Evolutionary conservation across 169 alveolate genomes (phyloP).

Genomic region (Babesia ovata): DNA sequence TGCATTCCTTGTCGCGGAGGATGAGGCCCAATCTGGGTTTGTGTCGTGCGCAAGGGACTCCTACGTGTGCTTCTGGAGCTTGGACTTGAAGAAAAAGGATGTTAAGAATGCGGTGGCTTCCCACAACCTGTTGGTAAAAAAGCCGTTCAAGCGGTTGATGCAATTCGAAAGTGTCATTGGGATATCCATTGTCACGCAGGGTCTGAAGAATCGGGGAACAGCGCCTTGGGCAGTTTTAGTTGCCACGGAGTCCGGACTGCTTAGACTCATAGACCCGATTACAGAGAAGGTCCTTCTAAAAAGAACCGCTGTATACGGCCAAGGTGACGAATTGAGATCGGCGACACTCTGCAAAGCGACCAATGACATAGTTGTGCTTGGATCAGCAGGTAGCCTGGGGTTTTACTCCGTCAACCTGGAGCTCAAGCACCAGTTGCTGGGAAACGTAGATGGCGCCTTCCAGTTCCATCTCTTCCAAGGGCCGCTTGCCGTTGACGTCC

Average conservation of each 20-base stretch:
- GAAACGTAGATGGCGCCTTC: slow-evolving; percentile 47
- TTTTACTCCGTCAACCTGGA: slow-evolving; percentile 36
- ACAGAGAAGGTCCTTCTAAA: slow-evolving; percentile 20
- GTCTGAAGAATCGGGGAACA: slow-evolving; percentile 4
- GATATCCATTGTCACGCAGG: slow-evolving; percentile 27
- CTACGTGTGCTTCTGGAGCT: slow-evolving; percentile 53
- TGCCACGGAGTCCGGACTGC: slow-evolving; percentile 52
- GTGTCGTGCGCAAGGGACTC: slow-evolving; percentile 55
- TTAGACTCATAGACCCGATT: slow-evolving; percentile 48
- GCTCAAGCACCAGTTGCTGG: slow-evolving; percentile 30
- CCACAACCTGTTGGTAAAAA: slow-evolving; percentile 4
- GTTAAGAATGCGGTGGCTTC: slow-evolving; percentile 8
- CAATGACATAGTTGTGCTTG: slow-evolving; percentile 31
- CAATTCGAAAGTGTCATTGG: slow-evolving; percentile 38
- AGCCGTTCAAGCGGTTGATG: slow-evolving; percentile 58
- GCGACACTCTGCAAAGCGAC: not conserved
- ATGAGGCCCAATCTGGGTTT: slow-evolving; percentile 33
- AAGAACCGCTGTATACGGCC: slow-evolving; percentile 40
- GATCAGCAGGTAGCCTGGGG: slow-evolving; percentile 27
- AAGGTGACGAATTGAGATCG: slow-evolving; percentile 30
- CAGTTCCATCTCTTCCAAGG: slow-evolving; percentile 29
- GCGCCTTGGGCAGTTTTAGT: slow-evolving; percentile 54
- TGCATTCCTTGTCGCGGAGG: slow-evolving; percentile 39
- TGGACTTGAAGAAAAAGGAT: slow-evolving; percentile 15
- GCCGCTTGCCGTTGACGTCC: not conserved